phyloP scores from a whole-genome alignment of 805 yeast genomes.

The Kazachstania kunashirensis region DNA sequence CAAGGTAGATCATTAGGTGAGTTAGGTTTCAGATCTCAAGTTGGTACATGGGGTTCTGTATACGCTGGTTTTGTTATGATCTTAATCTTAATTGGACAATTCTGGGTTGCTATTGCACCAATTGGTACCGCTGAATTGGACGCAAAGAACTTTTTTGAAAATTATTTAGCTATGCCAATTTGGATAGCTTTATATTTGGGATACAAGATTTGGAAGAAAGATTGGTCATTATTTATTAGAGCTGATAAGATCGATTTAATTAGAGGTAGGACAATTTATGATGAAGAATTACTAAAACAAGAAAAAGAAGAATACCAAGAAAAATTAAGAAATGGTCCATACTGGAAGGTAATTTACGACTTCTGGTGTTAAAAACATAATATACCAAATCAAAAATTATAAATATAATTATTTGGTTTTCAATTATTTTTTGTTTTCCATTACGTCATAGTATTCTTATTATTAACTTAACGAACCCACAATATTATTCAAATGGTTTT shows the following conservation, averaged over 20 bases:
- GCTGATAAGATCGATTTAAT: slow-evolving; percentile 26
- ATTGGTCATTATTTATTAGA: slow-evolving; percentile 32
- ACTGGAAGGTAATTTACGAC: slow-evolving; percentile 19
- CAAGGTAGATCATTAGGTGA: slow-evolving; percentile 45
- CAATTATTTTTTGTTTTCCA: too few species aligned
- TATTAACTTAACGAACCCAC: too few species aligned
- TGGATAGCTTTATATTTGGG: slow-evolving; percentile 35
- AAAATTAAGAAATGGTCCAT: slow-evolving; percentile 23
- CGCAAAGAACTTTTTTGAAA: slow-evolving; percentile 38
- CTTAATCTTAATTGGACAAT: slow-evolving; percentile 47
- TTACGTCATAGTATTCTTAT: neutral
- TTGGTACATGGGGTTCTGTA: slow-evolving; percentile 45
- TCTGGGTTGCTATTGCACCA: slow-evolving; percentile 59
- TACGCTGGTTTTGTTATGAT: slow-evolving; percentile 41
- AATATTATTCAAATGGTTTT: too few species aligned
- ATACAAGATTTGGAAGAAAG: slow-evolving; percentile 39
- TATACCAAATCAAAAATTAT: neutral
- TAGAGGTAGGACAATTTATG: slow-evolving; percentile 26
- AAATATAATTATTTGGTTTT: neutral
- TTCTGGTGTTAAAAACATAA: slow-evolving; percentile 25
- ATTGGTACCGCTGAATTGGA: slow-evolving; percentile 29
- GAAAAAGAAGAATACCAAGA: slow-evolving; percentile 27
- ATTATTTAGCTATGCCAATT: slow-evolving; percentile 40
- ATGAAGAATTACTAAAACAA: slow-evolving; percentile 27
- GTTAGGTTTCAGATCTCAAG: slow-evolving; percentile 43